Base-by-base conservation (phyloP, 2,329 filamentous ascomycete genomes). In the Paraphoma sp. region DNA sequence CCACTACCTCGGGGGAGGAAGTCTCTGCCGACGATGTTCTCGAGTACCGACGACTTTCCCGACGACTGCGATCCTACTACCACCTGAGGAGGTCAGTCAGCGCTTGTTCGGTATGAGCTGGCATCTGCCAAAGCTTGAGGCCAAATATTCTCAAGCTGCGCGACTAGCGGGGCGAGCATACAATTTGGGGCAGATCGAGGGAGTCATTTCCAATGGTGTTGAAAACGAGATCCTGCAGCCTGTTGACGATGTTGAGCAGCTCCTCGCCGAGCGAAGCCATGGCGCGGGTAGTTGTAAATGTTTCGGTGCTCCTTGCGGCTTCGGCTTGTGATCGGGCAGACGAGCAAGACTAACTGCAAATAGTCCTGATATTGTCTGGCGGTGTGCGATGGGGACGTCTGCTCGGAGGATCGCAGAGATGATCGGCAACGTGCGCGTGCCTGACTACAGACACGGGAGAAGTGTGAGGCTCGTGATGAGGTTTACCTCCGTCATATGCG, bases 121-220 rank as follows among this genome's bases (percentile, higher is more conserved):
- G 36, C 51, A 47, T 45, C 31, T 48, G 10, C n/a, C 33, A 57
- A 48, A 18, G 23, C 31, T 38, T 45, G 46, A 54, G 52, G 54
- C 51, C 30, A 48, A 51, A 7, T 55, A 54, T 54, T 57, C 59
- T 54, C 52, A 36, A 55, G 54, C 50, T 45, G 54, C 45, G 46
- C 56, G 45, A 53, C 56, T 45, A 48, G 47, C 47, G 55, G 63
- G 63, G 82, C 88, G 75, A 87, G 97, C 95, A 83, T 88, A 97
- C 95, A 85, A 99, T 99, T 82, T 99, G 95, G 56, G 95, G 95
- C 55, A 99, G 83, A 80, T 99, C 95, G 59, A 99, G 86, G 51
- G 94, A 98, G 79, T 99, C 95, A 83, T 93, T 98, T 80, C 95
- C 95, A 79, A 99, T 99, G 68, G 95, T 99, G 82, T 99, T 99